Base-by-base conservation (phyloP, 805 yeast species). In the Ogataea nonfermentans region DNA sequence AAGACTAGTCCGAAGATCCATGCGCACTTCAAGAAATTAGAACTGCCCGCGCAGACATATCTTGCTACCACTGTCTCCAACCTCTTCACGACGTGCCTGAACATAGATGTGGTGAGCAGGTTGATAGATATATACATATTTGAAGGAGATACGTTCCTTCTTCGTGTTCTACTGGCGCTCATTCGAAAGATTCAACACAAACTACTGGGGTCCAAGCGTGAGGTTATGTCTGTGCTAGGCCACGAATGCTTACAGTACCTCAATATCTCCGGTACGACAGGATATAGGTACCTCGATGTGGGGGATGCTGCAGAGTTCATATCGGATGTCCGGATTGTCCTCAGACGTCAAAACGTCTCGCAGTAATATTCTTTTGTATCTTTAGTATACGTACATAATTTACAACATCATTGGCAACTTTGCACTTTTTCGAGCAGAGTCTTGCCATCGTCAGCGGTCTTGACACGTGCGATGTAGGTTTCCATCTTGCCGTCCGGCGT, bases 381-480 rank as follows among this genome's bases (percentile, higher is more conserved):
- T 7, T 14, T 28, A 24, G 14, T 34, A 20, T 34, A 26, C 31
- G 24, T 39, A 33, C 34, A 34, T 32, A 34, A 24, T 27, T 30
- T 40, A 40, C 39, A 40, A 35, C 23, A 24, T 41, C 40, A 37
- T 46, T 57, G 62, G 32, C 57, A 50, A 11, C 41, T 37, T 32
- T 51, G 41, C 25, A 63, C 51, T 9, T 52, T 50, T 6, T 57
- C 59, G 19, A 72, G 54, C 41, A 85, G 65, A 38, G 72, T 76
- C 26, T 68, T 63, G 13, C 82, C 93, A 58, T 82, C 91, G 4
- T 65, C 74, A n/a, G 74, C 70, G 0, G 88, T 79, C 65, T 90
- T 91, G 30, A 91, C 95, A 52, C 78, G 79, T 14, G 84, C 67
- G 34, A 88, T 67, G 56, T 78, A 90, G 1, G 89, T 81, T 24